These are phyloP conservation scores for Xerocomus cyaneibrunnescens DNA, from an alignment of 1,284 basidiomycete genomes.

Conservation along the genomic window DNA sequence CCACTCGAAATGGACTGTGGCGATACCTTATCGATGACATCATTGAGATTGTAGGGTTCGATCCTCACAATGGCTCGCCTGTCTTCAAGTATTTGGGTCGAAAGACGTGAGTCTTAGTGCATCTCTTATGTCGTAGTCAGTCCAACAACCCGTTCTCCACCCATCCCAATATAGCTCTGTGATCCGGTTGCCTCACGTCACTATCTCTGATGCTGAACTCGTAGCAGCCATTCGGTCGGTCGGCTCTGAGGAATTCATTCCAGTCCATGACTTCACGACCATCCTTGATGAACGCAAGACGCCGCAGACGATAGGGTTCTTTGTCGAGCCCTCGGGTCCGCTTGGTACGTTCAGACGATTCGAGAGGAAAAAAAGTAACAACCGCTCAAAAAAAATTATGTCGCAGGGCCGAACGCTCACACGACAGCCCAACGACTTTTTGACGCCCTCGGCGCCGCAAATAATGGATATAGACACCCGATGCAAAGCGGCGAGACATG, in stretches of 20 bases:
- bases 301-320: conserved; percentile 11
- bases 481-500: conserved; percentile 1
- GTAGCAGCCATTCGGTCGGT: conserved; percentile 3
- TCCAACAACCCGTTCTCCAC: not conserved
- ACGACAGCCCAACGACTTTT: conserved; percentile 3
- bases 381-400: not conserved
- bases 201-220: conserved; percentile 12
- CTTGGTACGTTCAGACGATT: not conserved
- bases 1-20: conserved; percentile 22
- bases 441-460: conserved; percentile 7
- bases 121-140: not conserved
- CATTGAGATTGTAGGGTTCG: conserved; percentile 18
- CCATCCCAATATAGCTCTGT: not conserved
- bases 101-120: conserved; percentile 4
- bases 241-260: conserved; percentile 5
- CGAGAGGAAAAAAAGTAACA: too few species aligned
- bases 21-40: conserved; percentile 20
- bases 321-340: conserved; percentile 10
- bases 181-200: conserved; percentile 4
- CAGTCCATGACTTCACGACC: conserved; percentile 13
- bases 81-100: conserved; percentile 15
- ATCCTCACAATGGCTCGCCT: conserved; percentile 10
- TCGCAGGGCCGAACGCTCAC: conserved; percentile 7
- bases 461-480: not conserved
- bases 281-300: conserved; percentile 13